Base-by-base conservation (phyloP, 2,329 filamentous ascomycete species). In the Tricladium varicosporioides region DNA sequence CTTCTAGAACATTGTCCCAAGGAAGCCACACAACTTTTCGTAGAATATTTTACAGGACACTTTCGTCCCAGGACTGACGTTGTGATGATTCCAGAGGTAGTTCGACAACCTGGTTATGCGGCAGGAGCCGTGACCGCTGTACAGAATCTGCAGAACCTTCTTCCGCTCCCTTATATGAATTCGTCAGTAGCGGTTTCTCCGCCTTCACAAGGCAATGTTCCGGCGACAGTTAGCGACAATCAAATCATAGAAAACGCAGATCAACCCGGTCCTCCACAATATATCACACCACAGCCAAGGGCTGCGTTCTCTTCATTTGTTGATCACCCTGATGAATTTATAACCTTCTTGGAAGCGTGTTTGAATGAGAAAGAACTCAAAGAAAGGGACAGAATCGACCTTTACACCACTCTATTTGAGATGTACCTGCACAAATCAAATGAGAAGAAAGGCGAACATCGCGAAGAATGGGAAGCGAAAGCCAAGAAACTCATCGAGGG, bases 231-330 rank as follows among this genome's bases (percentile, higher is more conserved):
- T 27, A 79, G 77, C 56, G 82, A 87, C 52, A 16, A 68, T 80
- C 8, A 77, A 78, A 59, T 84, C 64, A 70, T 82, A 61, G 67
- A 80, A 59, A 71, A 85, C 46, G 71, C 77, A 50, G 67, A 73
- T 31, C 48, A 63, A 43, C 31, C 60, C 45, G 69, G 75, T 0
- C 67, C 74, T 3, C 76, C 77, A 3, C 80, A 83, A 62, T 99
- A 99, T 72, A 85, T 83, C 5, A 80, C 89, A 1, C 93, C 94
- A 0, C 88, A 88, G 57, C 93, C 94, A 5, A 80, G 93, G 59
- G 92, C 88, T 1, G 93, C 94, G 0, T 99, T 99, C 67, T 97
- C 94, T 1, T 93, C 91, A 0, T 99, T 99, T 68, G 92, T 99
- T 58, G 93, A 97, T 67, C 92, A 97, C 69, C 83, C 94, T 0